These are phyloP conservation scores for Penicillium manginii DNA, from an alignment of 495 filamentous ascomycete genomes.

Conservation along the genomic window DNA sequence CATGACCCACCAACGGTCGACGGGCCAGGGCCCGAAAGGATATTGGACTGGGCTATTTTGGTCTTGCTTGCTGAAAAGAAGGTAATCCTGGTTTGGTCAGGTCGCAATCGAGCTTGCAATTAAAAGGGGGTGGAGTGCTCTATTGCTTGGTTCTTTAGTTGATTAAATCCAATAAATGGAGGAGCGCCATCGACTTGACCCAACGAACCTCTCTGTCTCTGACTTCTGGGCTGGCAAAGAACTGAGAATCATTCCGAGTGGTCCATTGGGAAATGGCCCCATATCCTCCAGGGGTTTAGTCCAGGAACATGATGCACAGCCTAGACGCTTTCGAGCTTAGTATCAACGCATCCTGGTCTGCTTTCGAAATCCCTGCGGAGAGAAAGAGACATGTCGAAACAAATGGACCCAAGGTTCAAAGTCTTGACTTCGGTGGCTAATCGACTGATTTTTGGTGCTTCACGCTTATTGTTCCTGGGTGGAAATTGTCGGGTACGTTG, in stretches of 20 bases:
- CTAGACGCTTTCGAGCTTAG: conserved; percentile 15
- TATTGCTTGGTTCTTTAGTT: not conserved
- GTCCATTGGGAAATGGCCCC: conserved; percentile 15
- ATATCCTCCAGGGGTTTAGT: conserved; percentile 17
- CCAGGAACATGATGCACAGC: conserved; percentile 11
- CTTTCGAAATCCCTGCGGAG: conserved; percentile 1
- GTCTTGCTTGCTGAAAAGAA: not conserved
- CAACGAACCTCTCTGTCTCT: not conserved
- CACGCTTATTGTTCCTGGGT: conserved; percentile 1
- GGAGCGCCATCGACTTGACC: not conserved
- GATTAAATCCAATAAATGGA: not conserved
- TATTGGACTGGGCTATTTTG: conserved; percentile 1
- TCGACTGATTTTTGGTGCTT: not conserved
- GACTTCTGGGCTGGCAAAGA: not conserved
- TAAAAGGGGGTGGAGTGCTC: conserved; percentile 1
- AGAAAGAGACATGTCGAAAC: conserved; percentile 12
- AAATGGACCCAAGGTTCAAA: not conserved
- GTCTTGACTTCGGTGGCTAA: conserved; percentile 9
- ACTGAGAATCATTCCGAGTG: conserved; percentile 13
- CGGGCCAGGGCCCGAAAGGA: conserved; percentile 10
- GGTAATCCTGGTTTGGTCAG: not conserved
- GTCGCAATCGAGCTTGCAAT: not conserved
- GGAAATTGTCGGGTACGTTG: not conserved
- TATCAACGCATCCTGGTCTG: not conserved
- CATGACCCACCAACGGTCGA: conserved; percentile 26